Base-by-base conservation (phyloP, 2,329 filamentous ascomycete genomes). In the Ascochyta lentis region DNA sequence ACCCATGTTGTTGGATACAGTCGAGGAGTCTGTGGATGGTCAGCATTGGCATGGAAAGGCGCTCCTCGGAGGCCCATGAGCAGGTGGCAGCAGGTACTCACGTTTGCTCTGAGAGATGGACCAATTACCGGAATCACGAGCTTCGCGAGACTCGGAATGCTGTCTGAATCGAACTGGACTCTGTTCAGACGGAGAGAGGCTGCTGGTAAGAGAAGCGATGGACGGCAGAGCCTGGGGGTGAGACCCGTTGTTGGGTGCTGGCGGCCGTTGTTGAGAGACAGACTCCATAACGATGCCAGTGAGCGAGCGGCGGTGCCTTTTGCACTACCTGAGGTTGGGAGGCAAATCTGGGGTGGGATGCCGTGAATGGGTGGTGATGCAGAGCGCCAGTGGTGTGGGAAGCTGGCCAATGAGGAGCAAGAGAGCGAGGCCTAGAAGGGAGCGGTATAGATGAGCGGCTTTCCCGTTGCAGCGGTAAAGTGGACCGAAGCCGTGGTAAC, bases 111-210 rank as follows among this genome's bases (percentile, higher is more conserved):
- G 83, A 56, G 83, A 81, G 65, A 84, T 82, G 49, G 83, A 84
- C 83, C 83, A 86, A 68, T 81, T 84, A 57, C 84, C 83, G 22
- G 83, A 86, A 68, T 85, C 83, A 56, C 83, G 81, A 64, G 83
- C 80, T 54, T 76, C 73, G 29, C 83, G 79, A 67, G 82, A 79
- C 56, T 75, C 72, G 4, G 71, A 66, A 7, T 68, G 67, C 45
- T 76, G 74, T 50, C 68, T 66, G 39, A 66, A 65, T 40, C 64
- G 72, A 35, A 67, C 61, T 19, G 72, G 70, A 49, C 67, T 71
- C 54, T 73, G 70, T 48, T 76, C 74, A 16, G 69, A 42, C 8
- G 70, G 60, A 22, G 72, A 56, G 5, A 75, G 65, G 40, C 51
- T 66, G 61, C 65, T 69, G n/a, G 74, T 77, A 45, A 77, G 64